phyloP scores from a whole-genome alignment of 2,329 filamentous ascomycete species.

The Clathrospora elynae region DNA sequence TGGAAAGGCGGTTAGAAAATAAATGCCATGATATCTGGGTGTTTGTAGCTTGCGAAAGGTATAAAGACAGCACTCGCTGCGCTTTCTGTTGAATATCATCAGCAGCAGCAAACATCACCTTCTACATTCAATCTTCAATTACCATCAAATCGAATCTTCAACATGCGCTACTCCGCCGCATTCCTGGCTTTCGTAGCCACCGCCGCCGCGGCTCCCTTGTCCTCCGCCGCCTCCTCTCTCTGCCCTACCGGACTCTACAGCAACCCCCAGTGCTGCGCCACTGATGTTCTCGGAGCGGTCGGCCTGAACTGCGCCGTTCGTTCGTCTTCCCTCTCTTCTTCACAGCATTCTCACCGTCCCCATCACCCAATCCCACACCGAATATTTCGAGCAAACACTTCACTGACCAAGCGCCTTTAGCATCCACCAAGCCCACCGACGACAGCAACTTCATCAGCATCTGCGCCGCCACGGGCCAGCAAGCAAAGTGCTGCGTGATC shows the following conservation, averaged over 20 bases:
- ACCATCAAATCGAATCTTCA: slow-evolving; percentile 1
- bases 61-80: slow-evolving; percentile 6
- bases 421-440: slow-evolving; percentile 5
- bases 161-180: slow-evolving; percentile 13
- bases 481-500: slow-evolving; percentile 17
- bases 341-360: not conserved
- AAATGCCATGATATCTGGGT: too few relatives aligned
- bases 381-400: not conserved
- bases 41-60: too few relatives aligned
- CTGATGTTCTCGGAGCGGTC: slow-evolving; percentile 9
- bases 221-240: not conserved
- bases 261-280: slow-evolving; percentile 17
- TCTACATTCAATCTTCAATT: slow-evolving; percentile 5
- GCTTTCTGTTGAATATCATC: slow-evolving; percentile 1
- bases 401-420: not conserved
- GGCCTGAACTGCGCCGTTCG: slow-evolving; percentile 12
- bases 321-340: slow-evolving; percentile 4
- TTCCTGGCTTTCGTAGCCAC: slow-evolving; percentile 6
- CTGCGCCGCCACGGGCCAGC: slow-evolving; percentile 10
- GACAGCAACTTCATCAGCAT: slow-evolving; percentile 5
- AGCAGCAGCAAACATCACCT: slow-evolving; percentile 2
- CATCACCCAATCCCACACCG: not conserved
- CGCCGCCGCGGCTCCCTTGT: slow-evolving; percentile 5
- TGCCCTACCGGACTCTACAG: slow-evolving; percentile 10
- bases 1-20: too few relatives aligned